Conservation (phyloP, 1,284 basidiomycete species). For the Leccinum holopus region DNA sequence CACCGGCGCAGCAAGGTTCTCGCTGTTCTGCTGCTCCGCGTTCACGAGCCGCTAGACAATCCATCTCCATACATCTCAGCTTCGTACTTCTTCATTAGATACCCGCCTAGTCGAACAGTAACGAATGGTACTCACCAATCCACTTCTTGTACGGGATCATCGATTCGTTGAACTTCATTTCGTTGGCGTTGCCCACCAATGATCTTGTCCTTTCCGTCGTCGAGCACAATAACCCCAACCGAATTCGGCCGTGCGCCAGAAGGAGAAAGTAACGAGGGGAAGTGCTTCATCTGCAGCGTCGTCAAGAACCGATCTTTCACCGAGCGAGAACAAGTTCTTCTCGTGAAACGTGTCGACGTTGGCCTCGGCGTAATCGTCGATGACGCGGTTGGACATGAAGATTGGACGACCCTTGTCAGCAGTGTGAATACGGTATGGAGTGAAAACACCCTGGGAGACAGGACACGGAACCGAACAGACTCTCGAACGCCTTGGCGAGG, state of each 20-base stretch:
- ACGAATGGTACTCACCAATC: constrained; percentile 64
- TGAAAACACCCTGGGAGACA: constrained; percentile 36
- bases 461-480: constrained; percentile 73
- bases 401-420: constrained; percentile 96
- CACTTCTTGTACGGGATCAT: constrained; percentile 99
- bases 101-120: background rate
- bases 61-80: background rate
- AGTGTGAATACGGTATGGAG: constrained; percentile 35
- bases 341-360: constrained; percentile 92
- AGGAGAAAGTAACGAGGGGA: constrained; percentile 64
- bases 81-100: background rate
- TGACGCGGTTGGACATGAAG: constrained; percentile 95
- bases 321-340: constrained; percentile 93
- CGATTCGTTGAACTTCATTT: constrained; percentile 90
- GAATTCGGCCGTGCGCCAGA: background rate
- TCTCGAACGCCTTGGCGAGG: constrained; percentile 81
- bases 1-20: background rate
- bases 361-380: constrained; percentile 94
- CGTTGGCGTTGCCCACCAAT: constrained; percentile 87
- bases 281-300: constrained; percentile 95
- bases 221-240: constrained; percentile 41
- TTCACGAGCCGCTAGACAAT: background rate
- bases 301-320: constrained; percentile 43
- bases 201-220: constrained; percentile 96
- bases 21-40: constrained; percentile 9